Evolutionary conservation across 192 early-diverging fungal species (phyloP).

Genomic region (Coemansia sp.): DNA sequence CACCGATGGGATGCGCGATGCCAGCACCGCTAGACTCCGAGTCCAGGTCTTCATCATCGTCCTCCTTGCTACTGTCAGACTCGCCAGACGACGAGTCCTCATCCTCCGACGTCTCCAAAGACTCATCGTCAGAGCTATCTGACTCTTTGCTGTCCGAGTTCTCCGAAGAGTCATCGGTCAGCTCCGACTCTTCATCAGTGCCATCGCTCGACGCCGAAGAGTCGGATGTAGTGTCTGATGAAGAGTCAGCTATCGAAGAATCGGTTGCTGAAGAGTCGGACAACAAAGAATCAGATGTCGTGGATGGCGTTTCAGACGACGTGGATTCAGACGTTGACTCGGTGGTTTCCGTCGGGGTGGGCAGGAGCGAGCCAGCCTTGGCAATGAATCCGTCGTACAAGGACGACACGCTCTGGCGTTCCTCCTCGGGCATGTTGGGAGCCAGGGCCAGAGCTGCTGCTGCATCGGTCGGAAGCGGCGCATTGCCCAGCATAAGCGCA

Average conservation of each 20-base stretch:
- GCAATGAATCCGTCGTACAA: constrained; percentile 2
- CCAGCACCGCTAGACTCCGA: constrained; percentile 6
- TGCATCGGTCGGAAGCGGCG: background rate
- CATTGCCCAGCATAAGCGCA: constrained; percentile 3
- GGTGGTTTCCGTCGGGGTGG: background rate
- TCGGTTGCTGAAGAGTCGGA: background rate
- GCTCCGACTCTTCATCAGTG: background rate
- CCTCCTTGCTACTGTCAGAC: background rate
- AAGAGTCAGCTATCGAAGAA: background rate
- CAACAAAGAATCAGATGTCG: background rate
- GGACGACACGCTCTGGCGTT: background rate
- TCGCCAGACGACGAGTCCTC: background rate
- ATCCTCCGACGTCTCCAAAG: background rate
- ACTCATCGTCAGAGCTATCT: background rate
- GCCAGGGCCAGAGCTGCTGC: constrained; percentile 1
- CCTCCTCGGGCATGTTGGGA: constrained; percentile 8
- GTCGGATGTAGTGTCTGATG: background rate
- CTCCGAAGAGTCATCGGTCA: constrained; percentile 2
- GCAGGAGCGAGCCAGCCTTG: background rate
- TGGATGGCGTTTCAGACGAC: background rate
- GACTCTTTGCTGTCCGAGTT: constrained; percentile 5
- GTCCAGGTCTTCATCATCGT: background rate
- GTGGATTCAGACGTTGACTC: background rate
- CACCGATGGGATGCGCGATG: constrained; percentile 15
- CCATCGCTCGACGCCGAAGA: background rate